Base-by-base conservation (phyloP, 164 flowering plant genomes). In the Stephania cephalantha region DNA sequence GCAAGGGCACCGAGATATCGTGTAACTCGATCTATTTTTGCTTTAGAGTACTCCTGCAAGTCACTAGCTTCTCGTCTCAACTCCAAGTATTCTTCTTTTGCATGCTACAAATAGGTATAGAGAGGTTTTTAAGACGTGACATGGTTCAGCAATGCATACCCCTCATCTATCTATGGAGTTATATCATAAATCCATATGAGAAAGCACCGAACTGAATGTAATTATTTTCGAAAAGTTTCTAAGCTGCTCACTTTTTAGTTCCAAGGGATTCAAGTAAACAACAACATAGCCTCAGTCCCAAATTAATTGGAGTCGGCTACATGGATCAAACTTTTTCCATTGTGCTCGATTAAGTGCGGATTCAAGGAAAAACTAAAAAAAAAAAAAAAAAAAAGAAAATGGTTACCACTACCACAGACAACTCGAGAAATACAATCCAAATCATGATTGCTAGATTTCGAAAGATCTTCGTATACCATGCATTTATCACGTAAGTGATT, bases 11-110 rank as follows among this genome's bases (percentile, higher is more conserved):
- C 93, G 29, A 93, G 77, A 83, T 93, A 93, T 4, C 94, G 88
- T 67, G 92, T 87, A 78, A 91, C 89, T 70, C 96, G 79, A 68
- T 91, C 96, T 72, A 93, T 87, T 85, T 93, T 91, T 20, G 94
- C 98, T 85, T 90, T 90, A 31, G 98, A 92, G 78, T 95, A 95
- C 79, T 95, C 98, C 76, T 91, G 97, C 71, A 95, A 83, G 74
- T 93, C 97, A 83, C 80, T 84, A 52, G 97, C 97, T 85, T 92
- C 98, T 81, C 91, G 96, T 82, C 91, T 87, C 88, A 95, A 83
- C 82, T 84, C 91, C 84, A 88, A 68, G 83, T 84, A 91, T 78
- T 95, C 97, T 79, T 89, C 92, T 83, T 81, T 90, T 30, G 90
- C 97, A 82, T 84, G 85, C 99, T 95, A 77, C 69, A 78, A 78